Percentiles rank a stretch among this genome's conserved stretches.
Conservation (phyloP, 495 filamentous ascomycete species). For the Xylaria palmicola region DNA sequence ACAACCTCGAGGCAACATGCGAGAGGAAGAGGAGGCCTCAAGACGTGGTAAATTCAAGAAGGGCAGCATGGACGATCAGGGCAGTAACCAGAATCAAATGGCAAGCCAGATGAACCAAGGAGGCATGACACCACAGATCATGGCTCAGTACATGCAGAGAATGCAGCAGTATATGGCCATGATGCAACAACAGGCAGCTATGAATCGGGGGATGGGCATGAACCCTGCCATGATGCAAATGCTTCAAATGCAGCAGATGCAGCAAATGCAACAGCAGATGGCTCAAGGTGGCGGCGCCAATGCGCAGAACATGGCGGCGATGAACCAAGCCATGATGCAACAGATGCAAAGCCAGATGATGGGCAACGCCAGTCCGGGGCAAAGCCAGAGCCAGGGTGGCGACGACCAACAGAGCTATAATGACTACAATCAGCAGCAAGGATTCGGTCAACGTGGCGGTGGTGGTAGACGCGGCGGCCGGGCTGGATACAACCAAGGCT, state of each 20-base stretch:
- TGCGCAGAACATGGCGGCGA: slow-evolving; percentile 50
- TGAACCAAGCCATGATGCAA: slow-evolving; percentile 81
- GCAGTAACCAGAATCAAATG: slow-evolving; percentile 41
- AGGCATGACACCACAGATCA: slow-evolving; percentile 89
- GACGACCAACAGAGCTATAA: slow-evolving; percentile 33
- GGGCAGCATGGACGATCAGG: slow-evolving; percentile 43
- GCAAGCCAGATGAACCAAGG: slow-evolving; percentile 46
- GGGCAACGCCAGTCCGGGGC: slow-evolving; percentile 45
- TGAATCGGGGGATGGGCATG: slow-evolving; percentile 56
- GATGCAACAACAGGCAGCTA: slow-evolving; percentile 85
- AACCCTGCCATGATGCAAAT: slow-evolving; percentile 64
- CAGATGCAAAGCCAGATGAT: slow-evolving; percentile 70
- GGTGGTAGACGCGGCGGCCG: slow-evolving; percentile 35
- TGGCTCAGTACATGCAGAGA: slow-evolving; percentile 96
- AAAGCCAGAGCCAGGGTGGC: slow-evolving; percentile 34
- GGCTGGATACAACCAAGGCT: slow-evolving; percentile 29
- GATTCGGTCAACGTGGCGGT: slow-evolving; percentile 70
- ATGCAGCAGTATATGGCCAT: slow-evolving; percentile 96
- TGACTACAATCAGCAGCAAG: slow-evolving; percentile 83
- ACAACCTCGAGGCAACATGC: slow-evolving; percentile 91
- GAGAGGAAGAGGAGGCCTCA: slow-evolving; percentile 80
- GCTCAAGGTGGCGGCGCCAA: slow-evolving; percentile 42
- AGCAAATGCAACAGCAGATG: slow-evolving; percentile 77
- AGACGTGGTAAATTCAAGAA: slow-evolving; percentile 61
- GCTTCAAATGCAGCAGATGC: slow-evolving; percentile 75